phyloP scores from a whole-genome alignment of 73 alveolate genomes.

The Tetrahymena elliotti region DNA sequence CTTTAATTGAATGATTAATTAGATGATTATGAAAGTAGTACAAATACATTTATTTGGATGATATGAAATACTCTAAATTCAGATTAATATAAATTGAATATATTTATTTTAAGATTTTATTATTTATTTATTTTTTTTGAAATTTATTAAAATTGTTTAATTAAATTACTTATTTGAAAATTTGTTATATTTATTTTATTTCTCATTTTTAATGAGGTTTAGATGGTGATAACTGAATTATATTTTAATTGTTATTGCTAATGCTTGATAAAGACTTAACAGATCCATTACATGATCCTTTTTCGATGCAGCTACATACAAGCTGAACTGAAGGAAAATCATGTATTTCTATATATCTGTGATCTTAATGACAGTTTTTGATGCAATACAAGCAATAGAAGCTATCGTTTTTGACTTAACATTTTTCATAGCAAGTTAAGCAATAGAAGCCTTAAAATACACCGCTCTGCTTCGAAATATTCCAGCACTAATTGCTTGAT shows the following conservation, averaged over 20 bases:
- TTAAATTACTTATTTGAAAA: neutral
- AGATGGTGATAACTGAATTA: neutral
- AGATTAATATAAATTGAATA: too few species aligned
- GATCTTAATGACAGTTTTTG: neutral
- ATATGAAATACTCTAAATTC: too few species aligned
- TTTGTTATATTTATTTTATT: too few species aligned
- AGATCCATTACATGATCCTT: neutral
- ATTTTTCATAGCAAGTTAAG: neutral
- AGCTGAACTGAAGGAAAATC: neutral
- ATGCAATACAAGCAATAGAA: neutral
- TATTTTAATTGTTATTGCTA: neutral
- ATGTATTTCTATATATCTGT: neutral
- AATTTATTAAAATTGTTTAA: too few species aligned
- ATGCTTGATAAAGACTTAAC: neutral
- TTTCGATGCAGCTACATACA: neutral
- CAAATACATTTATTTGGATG: too few species aligned
- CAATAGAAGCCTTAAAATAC: neutral
- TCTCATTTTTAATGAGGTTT: neutral
- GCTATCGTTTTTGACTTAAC: neutral
- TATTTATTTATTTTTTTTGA: too few species aligned
- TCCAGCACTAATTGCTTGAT: neutral
- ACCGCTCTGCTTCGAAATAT: neutral
- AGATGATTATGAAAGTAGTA: too few species aligned
- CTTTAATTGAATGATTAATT: too few species aligned
- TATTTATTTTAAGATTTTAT: too few species aligned